These are phyloP conservation scores for Prunus persica DNA, from an alignment of 306 rosid genomes.

Conservation along the genomic window DNA sequence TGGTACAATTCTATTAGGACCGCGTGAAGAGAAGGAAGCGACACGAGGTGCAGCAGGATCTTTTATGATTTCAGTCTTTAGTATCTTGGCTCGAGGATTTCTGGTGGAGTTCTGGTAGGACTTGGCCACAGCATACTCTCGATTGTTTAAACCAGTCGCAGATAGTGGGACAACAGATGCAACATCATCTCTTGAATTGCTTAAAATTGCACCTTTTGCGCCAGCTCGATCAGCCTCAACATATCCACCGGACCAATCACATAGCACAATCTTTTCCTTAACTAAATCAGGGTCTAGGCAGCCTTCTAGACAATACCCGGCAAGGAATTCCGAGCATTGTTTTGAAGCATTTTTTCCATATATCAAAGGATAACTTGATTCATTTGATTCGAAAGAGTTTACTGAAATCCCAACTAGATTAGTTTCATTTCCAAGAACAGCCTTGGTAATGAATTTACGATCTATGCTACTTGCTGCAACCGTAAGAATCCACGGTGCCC, in stretches of 20 bases:
- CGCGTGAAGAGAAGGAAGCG: slow-evolving; percentile 37
- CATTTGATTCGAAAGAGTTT: background rate
- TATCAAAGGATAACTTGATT: background rate
- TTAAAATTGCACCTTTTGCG: background rate
- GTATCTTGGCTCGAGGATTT: slow-evolving; percentile 18
- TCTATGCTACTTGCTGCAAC: background rate
- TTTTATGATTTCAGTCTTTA: slow-evolving; percentile 12
- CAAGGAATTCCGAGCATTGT: background rate
- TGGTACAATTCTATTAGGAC: slow-evolving; percentile 21
- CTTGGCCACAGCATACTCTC: background rate
- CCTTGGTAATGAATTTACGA: background rate
- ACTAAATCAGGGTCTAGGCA: background rate
- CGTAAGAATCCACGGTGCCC: background rate
- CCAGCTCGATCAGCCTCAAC: background rate
- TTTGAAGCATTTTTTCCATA: background rate
- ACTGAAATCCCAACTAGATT: background rate
- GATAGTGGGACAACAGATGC: background rate
- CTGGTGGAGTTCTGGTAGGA: background rate
- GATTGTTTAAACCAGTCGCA: background rate
- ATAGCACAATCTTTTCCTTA: background rate
- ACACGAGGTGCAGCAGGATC: slow-evolving; percentile 31
- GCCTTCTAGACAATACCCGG: background rate
- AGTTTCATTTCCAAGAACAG: background rate
- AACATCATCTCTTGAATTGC: background rate
- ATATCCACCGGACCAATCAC: too few species aligned